Evolutionary conservation across 2,329 filamentous ascomycete genomes (phyloP), one percentile per base, ranked within the genome.

Genomic region (Stachybotrys echinatus): DNA sequence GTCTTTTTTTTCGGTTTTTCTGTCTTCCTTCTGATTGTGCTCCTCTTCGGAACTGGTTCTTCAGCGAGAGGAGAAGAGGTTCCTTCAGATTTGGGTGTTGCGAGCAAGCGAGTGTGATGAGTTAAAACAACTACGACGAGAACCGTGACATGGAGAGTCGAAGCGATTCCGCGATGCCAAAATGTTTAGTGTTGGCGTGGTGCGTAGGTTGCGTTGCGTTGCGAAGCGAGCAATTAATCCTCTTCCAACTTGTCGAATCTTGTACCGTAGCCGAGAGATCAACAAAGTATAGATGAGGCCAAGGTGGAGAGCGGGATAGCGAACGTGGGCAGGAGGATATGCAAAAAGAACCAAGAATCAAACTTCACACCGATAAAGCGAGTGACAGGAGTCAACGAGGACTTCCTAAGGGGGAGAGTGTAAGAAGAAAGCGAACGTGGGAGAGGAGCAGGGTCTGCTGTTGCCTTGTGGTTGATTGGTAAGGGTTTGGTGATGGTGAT

Each of bases 351-450:
- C 42, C 47, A 58, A 42, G 48, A 50, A 49, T 57, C 39, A 39
- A 46, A 46, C 52, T 54, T 48, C 53, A 74, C 67, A 74, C 68
- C 68, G 65, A 67, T 70, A 73, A 84, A 86, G 83, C 83, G 83
- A 86, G 81, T 83, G 83, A 85, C 81, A 84, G 82, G 83, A 85
- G 82, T 76, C 83, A 73, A 77, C 82, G 82, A 85, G 83, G 82
- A 83, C 81, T 85, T 85, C 82, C 82, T 82, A 79, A 67, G 64
- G 65, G 64, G 58, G 23, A 19, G 58, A 59, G 65, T 66, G 58
- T 52, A 59, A 60, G 61, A 61, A 64, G 65, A 71, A 74, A 77
- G 75, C 74, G 75, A 79, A 70, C 68, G 76, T 79, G 60, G 59
- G 56, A 53, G 53, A 55, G 55, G 55, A 46, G 44, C 44, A 23